Evolutionary conservation across 2,329 filamentous ascomycete species (phyloP).

Genomic region (Phyllosticta paracitricarpa): DNA sequence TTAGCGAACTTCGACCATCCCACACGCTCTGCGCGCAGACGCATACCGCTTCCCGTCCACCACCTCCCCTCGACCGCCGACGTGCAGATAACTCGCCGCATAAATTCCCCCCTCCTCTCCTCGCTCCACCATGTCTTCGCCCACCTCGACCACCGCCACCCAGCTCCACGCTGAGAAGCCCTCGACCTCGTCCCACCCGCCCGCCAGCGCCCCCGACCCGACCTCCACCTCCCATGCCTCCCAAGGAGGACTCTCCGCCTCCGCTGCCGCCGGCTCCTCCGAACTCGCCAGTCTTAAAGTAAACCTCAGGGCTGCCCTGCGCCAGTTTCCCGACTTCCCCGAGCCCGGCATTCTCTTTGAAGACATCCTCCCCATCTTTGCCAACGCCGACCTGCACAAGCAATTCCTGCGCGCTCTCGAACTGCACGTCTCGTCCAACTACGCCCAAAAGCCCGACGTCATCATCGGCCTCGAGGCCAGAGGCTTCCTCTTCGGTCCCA

Average conservation of each 20-base stretch:
- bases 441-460: constrained; percentile 65
- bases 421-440: constrained; percentile 62
- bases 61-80: constrained; percentile 4
- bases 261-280: constrained; percentile 38
- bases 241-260: constrained; percentile 39
- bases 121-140: constrained; percentile 5
- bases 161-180: constrained; percentile 3
- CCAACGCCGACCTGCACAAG: constrained; percentile 61
- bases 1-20: constrained; percentile 1
- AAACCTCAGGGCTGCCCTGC: constrained; percentile 62
- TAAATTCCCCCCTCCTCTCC: not conserved
- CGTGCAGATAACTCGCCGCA: constrained; percentile 2
- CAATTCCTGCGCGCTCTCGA: constrained; percentile 76
- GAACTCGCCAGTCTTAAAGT: constrained; percentile 55
- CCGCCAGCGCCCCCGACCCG: constrained; percentile 23
- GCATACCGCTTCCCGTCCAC: constrained; percentile 2
- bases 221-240: constrained; percentile 30
- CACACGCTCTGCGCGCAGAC: not conserved
- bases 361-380: constrained; percentile 95
- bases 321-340: constrained; percentile 86
- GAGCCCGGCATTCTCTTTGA: constrained; percentile 89
- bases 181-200: constrained; percentile 24
- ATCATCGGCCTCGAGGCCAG: constrained; percentile 88
- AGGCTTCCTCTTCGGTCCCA: constrained; percentile 90
- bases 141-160: not conserved